A percentile compares a stretch with the other conserved stretches of the same genome.
These are phyloP conservation scores for Puccinia polysora DNA, from an alignment of 1,284 basidiomycete genomes.

Conservation along the genomic window DNA sequence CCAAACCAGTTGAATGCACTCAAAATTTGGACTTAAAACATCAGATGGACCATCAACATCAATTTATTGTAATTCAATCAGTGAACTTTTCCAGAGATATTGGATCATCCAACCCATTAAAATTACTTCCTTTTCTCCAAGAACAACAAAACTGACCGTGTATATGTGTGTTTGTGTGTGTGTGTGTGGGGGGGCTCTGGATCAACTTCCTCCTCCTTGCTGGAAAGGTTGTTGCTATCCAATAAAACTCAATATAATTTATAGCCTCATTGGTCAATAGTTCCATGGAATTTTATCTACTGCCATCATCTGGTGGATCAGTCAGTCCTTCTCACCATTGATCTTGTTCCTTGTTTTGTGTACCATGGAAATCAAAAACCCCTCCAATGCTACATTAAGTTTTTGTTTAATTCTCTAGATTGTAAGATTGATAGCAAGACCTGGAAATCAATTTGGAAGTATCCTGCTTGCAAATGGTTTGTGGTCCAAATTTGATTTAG, in stretches of 20 bases:
- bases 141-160: background rate
- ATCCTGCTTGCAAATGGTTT: conserved; percentile 24
- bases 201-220: conserved; percentile 53
- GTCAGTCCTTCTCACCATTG: conserved; percentile 41
- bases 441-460: conserved; percentile 39
- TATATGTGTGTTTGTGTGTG: too few species aligned
- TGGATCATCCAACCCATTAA: too few species aligned
- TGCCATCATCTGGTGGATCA: conserved; percentile 49
- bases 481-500: too few species aligned
- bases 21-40: conserved; percentile 11
- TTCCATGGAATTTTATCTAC: conserved; percentile 59
- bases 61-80: conserved; percentile 10
- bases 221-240: conserved; percentile 57
- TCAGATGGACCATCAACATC: conserved; percentile 27
- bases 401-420: conserved; percentile 8
- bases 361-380: conserved; percentile 45
- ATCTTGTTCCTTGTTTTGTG: conserved; percentile 9
- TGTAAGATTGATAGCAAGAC: conserved; percentile 34
- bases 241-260: conserved; percentile 60
- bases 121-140: background rate
- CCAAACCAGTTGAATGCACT: conserved; percentile 8
- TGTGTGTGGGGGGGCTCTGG: too few species aligned
- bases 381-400: background rate
- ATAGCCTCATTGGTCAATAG: conserved; percentile 59
- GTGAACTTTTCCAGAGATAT: background rate